phyloP scores from a whole-genome alignment of 2,329 filamentous ascomycete genomes.

The Calonectria henricotiae region DNA sequence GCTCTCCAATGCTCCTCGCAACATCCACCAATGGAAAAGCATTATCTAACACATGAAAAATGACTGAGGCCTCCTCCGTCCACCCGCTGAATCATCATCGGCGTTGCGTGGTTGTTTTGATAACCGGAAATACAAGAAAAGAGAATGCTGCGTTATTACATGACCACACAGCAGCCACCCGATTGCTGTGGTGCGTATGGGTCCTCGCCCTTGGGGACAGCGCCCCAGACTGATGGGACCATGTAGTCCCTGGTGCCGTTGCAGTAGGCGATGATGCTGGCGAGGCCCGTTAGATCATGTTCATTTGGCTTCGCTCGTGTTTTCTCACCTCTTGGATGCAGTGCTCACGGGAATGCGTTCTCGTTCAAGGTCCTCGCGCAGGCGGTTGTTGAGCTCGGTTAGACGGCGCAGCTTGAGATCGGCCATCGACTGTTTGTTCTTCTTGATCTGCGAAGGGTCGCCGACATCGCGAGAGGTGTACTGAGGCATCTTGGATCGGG shows the following conservation, averaged over 20 bases:
- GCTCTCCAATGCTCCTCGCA: conserved; percentile 46
- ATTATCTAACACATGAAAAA: conserved; percentile 52
- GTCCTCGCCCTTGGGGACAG: conserved; percentile 94
- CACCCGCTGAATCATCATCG: conserved; percentile 55
- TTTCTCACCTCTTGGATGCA: conserved; percentile 84
- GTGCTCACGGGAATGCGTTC: conserved; percentile 97
- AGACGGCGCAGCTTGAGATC: conserved; percentile 96
- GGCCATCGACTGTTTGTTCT: conserved; percentile 99
- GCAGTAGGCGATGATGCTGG: conserved; percentile 96
- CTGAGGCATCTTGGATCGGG: conserved; percentile 71
- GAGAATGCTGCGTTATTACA: conserved; percentile 71
- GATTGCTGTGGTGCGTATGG: conserved; percentile 98
- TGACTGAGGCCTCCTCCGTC: conserved; percentile 51
- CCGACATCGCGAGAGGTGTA: conserved; percentile 79
- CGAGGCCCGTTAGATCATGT: conserved; percentile 36
- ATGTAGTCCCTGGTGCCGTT: conserved; percentile 99
- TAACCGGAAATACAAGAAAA: conserved; percentile 51
- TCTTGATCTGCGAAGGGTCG: conserved; percentile 81
- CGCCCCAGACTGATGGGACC: conserved; percentile 97
- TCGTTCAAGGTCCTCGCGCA: conserved; percentile 96
- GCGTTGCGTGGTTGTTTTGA: conserved; percentile 52
- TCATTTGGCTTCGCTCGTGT: conserved; percentile 26
- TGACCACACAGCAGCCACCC: conserved; percentile 94
- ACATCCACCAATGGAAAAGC: conserved; percentile 48
- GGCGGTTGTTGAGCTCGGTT: conserved; percentile 95